Evolutionary conservation across 108 stramenopile genomes (phyloP).

Genomic region (Cyclotella sp.): DNA sequence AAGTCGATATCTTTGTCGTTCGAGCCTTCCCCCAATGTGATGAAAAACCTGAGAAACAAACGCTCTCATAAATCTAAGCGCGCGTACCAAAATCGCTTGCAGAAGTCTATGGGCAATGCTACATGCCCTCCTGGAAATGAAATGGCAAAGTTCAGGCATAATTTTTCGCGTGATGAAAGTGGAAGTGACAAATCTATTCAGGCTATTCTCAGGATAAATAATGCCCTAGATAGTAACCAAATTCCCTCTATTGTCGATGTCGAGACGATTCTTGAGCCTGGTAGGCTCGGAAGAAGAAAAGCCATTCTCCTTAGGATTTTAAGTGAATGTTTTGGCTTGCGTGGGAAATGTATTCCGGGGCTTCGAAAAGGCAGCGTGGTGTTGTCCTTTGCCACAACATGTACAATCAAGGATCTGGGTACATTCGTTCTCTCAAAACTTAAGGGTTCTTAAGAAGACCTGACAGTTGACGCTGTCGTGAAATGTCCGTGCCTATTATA

Average conservation of each 20-base stretch:
- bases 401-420: constrained; percentile 11
- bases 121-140: constrained; percentile 12
- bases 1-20: constrained; percentile 27
- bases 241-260: constrained; percentile 60
- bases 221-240: constrained; percentile 55
- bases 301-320: constrained; percentile 62
- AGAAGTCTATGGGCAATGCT: not conserved
- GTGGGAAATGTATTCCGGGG: constrained; percentile 76
- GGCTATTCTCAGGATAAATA: constrained; percentile 63
- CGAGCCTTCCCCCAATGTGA: constrained; percentile 35
- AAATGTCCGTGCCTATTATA: not conserved
- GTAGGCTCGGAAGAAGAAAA: constrained; percentile 57
- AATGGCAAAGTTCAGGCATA: constrained; percentile 28
- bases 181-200: constrained; percentile 42
- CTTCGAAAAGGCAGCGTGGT: not conserved
- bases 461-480: not conserved
- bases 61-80: constrained; percentile 59
- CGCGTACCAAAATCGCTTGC: constrained; percentile 59
- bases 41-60: constrained; percentile 28
- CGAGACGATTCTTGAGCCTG: constrained; percentile 60
- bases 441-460: not conserved
- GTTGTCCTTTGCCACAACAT: constrained; percentile 8
- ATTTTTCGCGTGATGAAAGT: not conserved
- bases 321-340: constrained; percentile 60
- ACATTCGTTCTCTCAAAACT: constrained; percentile 9